Conservation (phyloP, 2,329 filamentous ascomycete species). For the Hypoxylon sp. region DNA sequence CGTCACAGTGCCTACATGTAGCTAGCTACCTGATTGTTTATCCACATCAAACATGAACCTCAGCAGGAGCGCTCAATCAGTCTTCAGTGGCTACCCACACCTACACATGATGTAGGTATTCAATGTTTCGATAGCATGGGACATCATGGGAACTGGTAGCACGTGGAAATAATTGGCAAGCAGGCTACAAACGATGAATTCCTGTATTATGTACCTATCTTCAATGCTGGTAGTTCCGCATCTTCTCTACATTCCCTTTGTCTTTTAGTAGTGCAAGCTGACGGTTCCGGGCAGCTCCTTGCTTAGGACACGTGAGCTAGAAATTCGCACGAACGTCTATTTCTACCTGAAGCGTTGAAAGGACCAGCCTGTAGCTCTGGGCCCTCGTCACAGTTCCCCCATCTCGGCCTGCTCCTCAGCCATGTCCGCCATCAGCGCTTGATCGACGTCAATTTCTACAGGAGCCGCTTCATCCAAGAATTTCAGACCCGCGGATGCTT, state of each 20-base stretch:
- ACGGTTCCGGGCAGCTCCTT: not conserved
- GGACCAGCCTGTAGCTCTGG: not conserved
- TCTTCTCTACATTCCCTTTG: conserved; percentile 13
- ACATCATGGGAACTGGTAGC: not conserved
- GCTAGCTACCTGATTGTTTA: too few species aligned
- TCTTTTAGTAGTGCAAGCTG: conserved; percentile 7
- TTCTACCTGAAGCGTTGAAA: not conserved
- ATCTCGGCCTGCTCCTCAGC: conserved; percentile 42
- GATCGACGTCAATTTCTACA: conserved; percentile 55
- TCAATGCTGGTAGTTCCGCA: too few species aligned
- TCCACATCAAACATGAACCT: too few species aligned
- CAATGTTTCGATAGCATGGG: not conserved
- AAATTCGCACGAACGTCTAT: too few species aligned
- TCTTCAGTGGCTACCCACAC: too few species aligned
- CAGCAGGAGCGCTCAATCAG: too few species aligned
- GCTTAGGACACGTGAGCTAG: not conserved
- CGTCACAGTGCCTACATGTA: too few species aligned
- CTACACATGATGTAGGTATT: too few species aligned
- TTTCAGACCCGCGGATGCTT: conserved; percentile 70
- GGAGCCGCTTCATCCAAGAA: conserved; percentile 62
- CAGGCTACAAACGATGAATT: not conserved
- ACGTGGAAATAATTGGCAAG: conserved; percentile 1
- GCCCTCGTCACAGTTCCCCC: conserved; percentile 49
- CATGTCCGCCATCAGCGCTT: conserved; percentile 51
- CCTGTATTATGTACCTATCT: not conserved